A percentile compares a stretch with the other conserved stretches of the same genome.
These are phyloP conservation scores for Ophiostoma sp. DNA, from an alignment of 2,329 filamentous ascomycete species.

Conservation along the genomic window DNA sequence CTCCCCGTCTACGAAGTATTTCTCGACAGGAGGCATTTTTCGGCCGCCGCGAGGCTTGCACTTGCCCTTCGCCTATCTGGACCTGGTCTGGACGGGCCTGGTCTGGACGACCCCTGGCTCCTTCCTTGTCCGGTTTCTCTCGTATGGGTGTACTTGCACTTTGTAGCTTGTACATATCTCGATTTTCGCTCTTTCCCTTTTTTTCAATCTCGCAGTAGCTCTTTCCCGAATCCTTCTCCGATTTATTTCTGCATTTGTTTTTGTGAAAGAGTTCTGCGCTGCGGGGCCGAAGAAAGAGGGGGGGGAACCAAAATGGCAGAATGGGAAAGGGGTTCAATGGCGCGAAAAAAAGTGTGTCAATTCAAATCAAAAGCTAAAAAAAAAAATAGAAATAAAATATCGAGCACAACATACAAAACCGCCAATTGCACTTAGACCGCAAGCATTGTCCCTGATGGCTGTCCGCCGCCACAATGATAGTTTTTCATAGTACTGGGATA, in stretches of 20 bases:
- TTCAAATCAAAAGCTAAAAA: neutral
- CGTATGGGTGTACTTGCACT: neutral
- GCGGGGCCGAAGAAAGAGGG: conserved; percentile 18
- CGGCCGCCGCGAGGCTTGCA: neutral
- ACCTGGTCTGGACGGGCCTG: conserved; percentile 1
- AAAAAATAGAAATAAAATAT: neutral
- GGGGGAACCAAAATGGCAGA: neutral
- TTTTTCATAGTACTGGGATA: neutral
- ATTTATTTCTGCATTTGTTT: conserved; percentile 15
- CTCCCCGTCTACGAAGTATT: neutral
- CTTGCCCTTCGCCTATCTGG: conserved; percentile 13
- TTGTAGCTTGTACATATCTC: neutral
- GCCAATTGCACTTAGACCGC: neutral
- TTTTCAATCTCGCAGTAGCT: neutral
- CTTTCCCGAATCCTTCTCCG: neutral
- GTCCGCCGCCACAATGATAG: neutral
- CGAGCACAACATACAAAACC: neutral
- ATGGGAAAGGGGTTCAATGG: neutral
- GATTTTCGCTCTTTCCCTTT: conserved; percentile 1
- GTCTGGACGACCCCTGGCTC: conserved; percentile 9
- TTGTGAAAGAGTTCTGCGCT: conserved; percentile 12
- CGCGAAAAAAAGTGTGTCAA: neutral
- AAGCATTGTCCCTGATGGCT: neutral
- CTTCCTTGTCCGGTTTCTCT: neutral
- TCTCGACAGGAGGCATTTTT: conserved; percentile 15